phyloP scores from a whole-genome alignment of 1,284 basidiomycete genomes.

The Microstroma glucosiphilum region DNA sequence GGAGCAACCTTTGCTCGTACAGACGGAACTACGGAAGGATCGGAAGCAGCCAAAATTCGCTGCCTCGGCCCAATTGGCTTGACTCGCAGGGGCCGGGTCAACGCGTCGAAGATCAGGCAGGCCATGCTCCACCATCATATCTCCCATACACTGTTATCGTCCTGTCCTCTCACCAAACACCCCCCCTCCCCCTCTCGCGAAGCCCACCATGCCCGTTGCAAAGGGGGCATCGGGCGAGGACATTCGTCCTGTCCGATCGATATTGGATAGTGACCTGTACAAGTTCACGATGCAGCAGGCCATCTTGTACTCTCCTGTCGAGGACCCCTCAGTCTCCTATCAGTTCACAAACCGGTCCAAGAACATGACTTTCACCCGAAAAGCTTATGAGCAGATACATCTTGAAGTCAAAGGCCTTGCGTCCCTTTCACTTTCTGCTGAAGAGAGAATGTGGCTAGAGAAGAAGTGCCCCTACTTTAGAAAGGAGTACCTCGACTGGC shows the following conservation, averaged over 20 bases:
- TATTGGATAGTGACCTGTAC: conserved; percentile 94
- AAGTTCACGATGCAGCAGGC: conserved; percentile 99
- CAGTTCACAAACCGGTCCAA: conserved; percentile 78
- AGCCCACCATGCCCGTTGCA: background rate
- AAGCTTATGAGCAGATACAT: conserved; percentile 65
- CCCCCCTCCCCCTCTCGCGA: too few species aligned
- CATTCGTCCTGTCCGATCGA: conserved; percentile 54
- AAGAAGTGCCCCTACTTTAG: conserved; percentile 71
- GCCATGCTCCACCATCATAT: too few species aligned
- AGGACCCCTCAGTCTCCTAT: conserved; percentile 59
- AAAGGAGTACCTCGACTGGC: conserved; percentile 68
- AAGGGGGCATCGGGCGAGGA: background rate
- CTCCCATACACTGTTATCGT: too few species aligned
- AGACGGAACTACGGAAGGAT: too few species aligned
- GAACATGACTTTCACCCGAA: conserved; percentile 65
- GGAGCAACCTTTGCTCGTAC: too few species aligned
- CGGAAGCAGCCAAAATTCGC: too few species aligned
- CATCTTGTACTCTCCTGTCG: conserved; percentile 70
- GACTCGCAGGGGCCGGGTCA: too few species aligned
- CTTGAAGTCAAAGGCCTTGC: conserved; percentile 58
- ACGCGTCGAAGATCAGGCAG: too few species aligned
- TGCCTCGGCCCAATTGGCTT: too few species aligned
- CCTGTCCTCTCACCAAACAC: too few species aligned
- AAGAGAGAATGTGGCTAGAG: conserved; percentile 67
- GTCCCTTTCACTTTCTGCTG: conserved; percentile 59